Percentiles rank a stretch among this genome's conserved stretches.
Evolutionary conservation across 2,329 filamentous ascomycete genomes (phyloP).

Genomic region (Corniculantispora saksenae): DNA sequence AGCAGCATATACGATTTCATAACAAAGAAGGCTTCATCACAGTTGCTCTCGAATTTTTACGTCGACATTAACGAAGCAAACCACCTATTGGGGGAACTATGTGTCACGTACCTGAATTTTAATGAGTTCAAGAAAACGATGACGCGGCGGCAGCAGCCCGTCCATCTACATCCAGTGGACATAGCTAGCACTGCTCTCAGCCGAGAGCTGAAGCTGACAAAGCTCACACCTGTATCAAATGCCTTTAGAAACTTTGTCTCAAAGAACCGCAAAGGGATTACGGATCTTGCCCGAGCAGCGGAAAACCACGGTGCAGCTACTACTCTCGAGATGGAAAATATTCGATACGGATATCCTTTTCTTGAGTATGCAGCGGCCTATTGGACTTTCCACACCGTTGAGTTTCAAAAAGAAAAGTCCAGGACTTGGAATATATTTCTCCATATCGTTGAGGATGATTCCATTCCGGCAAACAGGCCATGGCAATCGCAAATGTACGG

Average conservation of each 20-base stretch:
- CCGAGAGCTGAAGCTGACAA: neutral
- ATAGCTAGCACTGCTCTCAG: neutral
- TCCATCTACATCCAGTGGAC: neutral
- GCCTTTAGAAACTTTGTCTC: too few relatives aligned
- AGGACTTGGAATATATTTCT: neutral
- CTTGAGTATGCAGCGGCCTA: too few relatives aligned
- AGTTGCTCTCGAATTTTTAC: neutral
- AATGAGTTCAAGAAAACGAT: neutral
- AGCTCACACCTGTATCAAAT: too few relatives aligned
- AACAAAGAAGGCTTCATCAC: neutral
- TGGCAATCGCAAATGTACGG: too few relatives aligned
- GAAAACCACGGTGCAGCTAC: too few relatives aligned
- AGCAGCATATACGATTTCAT: conserved; percentile 18
- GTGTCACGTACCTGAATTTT: neutral
- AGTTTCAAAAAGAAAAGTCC: neutral
- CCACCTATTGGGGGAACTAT: neutral
- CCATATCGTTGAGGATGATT: too few relatives aligned
- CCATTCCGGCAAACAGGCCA: too few relatives aligned
- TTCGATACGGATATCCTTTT: too few relatives aligned
- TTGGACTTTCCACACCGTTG: too few relatives aligned
- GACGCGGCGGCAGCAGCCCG: neutral
- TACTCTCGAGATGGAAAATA: too few relatives aligned
- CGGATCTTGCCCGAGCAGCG: too few relatives aligned
- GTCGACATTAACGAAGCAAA: neutral
- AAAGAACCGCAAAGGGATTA: too few relatives aligned